Evolutionary conservation across 2,329 filamentous ascomycete genomes (phyloP).

Genomic region (Grosmannia clavigera): DNA sequence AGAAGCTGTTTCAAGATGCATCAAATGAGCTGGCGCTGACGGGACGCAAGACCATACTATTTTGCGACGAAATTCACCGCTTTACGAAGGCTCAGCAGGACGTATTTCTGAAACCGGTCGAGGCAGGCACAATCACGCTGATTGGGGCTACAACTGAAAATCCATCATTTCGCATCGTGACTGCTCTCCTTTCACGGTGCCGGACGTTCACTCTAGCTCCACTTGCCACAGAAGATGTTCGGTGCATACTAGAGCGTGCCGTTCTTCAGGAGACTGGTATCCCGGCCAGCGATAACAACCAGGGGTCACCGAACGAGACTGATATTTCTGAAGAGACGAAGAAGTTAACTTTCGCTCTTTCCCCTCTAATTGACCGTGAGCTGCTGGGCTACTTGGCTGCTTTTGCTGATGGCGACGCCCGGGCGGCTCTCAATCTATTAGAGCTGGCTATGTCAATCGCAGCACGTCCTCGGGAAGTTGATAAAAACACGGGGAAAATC

Average conservation of each 20-base stretch:
- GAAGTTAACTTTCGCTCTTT: conserved; percentile 18
- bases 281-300: background rate
- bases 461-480: conserved; percentile 12
- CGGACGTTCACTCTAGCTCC: conserved; percentile 78
- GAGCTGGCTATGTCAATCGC: conserved; percentile 77
- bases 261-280: conserved; percentile 41
- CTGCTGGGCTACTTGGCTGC: conserved; percentile 70
- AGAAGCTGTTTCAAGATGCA: conserved; percentile 81
- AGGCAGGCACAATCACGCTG: conserved; percentile 78
- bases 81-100: conserved; percentile 91
- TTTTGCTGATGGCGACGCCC: conserved; percentile 85
- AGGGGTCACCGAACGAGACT: conserved; percentile 14
- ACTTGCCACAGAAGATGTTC: conserved; percentile 59
- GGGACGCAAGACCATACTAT: conserved; percentile 85
- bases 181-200: conserved; percentile 76
- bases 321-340: conserved; percentile 25
- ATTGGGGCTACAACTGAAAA: conserved; percentile 97
- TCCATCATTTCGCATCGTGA: conserved; percentile 84
- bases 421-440: conserved; percentile 83
- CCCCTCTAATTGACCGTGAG: conserved; percentile 59
- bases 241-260: conserved; percentile 64
- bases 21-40: conserved; percentile 67
- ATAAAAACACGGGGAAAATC: conserved; percentile 22
- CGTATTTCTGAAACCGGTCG: conserved; percentile 84
- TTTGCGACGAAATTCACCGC: conserved; percentile 93